A percentile compares a stretch with the other conserved stretches of the same genome.
Evolutionary conservation across 164 flowering plant genomes (phyloP).

Genomic region (Hamamelis virginiana): DNA sequence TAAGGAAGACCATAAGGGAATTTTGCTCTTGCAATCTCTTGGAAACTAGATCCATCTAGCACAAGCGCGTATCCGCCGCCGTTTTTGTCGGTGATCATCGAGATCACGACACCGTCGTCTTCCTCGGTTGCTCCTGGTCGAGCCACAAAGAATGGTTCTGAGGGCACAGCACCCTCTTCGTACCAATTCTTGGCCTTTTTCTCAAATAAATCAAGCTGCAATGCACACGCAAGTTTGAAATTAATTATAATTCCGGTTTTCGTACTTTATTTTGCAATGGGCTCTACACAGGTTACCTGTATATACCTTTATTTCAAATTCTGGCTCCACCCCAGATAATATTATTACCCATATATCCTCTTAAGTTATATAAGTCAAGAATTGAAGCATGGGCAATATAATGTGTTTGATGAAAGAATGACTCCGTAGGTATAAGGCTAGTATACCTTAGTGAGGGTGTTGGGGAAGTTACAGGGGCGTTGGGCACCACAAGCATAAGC

Average conservation of each 20-base stretch:
- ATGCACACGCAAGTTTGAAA: no score
- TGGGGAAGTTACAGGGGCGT: constrained; percentile 96
- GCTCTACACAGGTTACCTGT: no score
- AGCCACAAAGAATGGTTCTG: constrained; percentile 91
- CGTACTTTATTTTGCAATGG: no score
- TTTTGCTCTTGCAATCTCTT: constrained; percentile 91
- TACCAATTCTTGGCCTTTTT: constrained; percentile 82
- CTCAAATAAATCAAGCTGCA: constrained; percentile 72
- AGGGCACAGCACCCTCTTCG: constrained; percentile 80
- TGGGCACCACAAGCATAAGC: constrained; percentile 93
- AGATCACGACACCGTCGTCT: constrained; percentile 94
- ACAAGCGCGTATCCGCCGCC: constrained; percentile 82
- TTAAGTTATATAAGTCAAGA: no score
- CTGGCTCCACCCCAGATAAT: no score
- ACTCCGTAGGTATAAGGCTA: no score
- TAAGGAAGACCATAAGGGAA: constrained; percentile 92
- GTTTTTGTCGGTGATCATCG: constrained; percentile 72
- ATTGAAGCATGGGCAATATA: no score
- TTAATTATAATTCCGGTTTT: no score
- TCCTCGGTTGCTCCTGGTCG: constrained; percentile 85
- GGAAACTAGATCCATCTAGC: constrained; percentile 75
- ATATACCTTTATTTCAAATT: no score
- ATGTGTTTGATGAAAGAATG: no score
- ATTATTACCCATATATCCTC: no score
- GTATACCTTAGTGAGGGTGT: constrained; percentile 87